Conservation (phyloP, 768 basidiomycete species). For the Hygrophorus pudorinus region DNA sequence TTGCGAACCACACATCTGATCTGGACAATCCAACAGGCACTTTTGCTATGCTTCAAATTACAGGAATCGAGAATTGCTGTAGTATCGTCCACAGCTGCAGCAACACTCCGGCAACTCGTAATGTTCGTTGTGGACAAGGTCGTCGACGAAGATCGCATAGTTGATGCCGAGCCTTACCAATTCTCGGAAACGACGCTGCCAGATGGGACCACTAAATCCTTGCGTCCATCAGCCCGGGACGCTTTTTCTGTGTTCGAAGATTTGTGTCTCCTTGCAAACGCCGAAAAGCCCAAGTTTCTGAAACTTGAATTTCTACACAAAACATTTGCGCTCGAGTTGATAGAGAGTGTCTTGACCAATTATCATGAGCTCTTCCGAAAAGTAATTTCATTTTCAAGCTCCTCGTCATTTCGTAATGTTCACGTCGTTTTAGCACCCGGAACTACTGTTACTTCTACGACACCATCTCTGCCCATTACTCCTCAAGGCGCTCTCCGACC, state of each 20-base stretch:
- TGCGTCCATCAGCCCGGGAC: slow-evolving; percentile 75
- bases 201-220: slow-evolving; percentile 48
- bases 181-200: slow-evolving; percentile 47
- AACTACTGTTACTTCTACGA: slow-evolving; percentile 77
- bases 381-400: slow-evolving; percentile 28
- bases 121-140: slow-evolving; percentile 99
- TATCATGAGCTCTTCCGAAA: slow-evolving; percentile 80
- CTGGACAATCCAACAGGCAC: slow-evolving; percentile 39
- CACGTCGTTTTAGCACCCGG: slow-evolving; percentile 46
- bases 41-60: slow-evolving; percentile 89
- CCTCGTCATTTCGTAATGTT: not conserved
- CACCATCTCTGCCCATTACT: slow-evolving; percentile 88
- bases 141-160: slow-evolving; percentile 58
- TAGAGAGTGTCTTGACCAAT: slow-evolving; percentile 93
- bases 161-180: slow-evolving; percentile 22
- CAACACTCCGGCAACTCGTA: slow-evolving; percentile 88
- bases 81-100: slow-evolving; percentile 94
- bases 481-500: slow-evolving; percentile 75
- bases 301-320: slow-evolving; percentile 76
- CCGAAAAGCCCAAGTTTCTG: slow-evolving; percentile 72
- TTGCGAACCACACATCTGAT: not conserved
- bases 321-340: slow-evolving; percentile 93
- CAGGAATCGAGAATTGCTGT: slow-evolving; percentile 95
- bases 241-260: slow-evolving; percentile 89
- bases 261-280: slow-evolving; percentile 79